Evolutionary conservation across 768 basidiomycete species (phyloP), one percentile per base, ranked within the genome.

Genomic region (Tylopilus cervinicoccineus): DNA sequence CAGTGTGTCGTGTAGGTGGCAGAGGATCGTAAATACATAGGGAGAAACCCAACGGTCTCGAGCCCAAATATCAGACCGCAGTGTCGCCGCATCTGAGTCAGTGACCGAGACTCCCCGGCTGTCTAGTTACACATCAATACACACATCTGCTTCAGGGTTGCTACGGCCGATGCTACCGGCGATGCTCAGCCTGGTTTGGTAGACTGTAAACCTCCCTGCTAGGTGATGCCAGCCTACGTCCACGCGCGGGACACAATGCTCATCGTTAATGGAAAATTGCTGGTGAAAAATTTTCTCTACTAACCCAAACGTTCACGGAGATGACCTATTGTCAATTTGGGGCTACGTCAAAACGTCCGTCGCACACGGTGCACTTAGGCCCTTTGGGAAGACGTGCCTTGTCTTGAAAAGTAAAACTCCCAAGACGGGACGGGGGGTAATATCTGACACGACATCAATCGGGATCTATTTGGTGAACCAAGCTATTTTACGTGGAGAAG

Each of bases 401-500:
- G 39, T 36, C 44, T 43, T 13, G 29, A 45, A 52, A 42, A 28
- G 47, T 32, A 49, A 49, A n/a, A 34, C 39, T 55, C 49, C 47
- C 47, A 52, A 32, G 40, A 49, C 49, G 31, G 47, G n/a, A n/a
- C n/a, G n/a, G n/a, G n/a, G n/a, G 48, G 29, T 29, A 48, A 45
- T 51, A 34, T 51, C 26, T 20, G 31, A 36, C 32, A 46, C 36
- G 50, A 48, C 40, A 36, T 19, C 34, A 19, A 42, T 62, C 52
- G 48, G 52, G 29, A 44, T 57, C 52, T 39, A 28, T 44, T 27
- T 36, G 32, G 28, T 38, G 40, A 26, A 20, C 39, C 8, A 44
- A 11, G 31, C 10, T 9, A 22, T 47, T 55, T 62, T 62, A 61
- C 57, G 60, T 60, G 54, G 58, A 53, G 61, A 59, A 53, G 44